A percentile compares a stretch with the other conserved stretches of the same genome.
Evolutionary conservation across 2,329 filamentous ascomycete species (phyloP).

Genomic region (Cladosporium sp.): DNA sequence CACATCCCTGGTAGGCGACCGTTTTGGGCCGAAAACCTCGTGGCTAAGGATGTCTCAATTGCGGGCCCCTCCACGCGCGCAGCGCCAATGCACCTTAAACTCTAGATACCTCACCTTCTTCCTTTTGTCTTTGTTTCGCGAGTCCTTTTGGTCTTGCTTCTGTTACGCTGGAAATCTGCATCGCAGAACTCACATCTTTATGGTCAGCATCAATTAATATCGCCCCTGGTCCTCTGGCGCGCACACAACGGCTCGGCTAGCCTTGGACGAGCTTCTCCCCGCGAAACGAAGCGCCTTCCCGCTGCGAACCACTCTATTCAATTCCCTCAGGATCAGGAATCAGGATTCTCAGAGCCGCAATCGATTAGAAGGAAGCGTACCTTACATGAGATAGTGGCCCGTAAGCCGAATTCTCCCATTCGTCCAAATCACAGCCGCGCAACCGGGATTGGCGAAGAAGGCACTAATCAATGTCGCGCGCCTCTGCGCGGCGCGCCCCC

Average conservation of each 20-base stretch:
- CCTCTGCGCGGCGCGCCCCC: conserved; percentile 3
- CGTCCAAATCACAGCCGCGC: not conserved
- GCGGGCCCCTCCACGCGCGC: not conserved
- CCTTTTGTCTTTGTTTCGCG: not conserved
- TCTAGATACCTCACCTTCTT: not conserved
- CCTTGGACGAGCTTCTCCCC: not conserved
- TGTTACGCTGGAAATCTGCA: too few relatives aligned
- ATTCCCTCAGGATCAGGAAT: conserved; percentile 1
- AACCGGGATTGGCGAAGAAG: not conserved
- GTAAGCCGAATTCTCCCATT: not conserved
- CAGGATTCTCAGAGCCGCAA: not conserved
- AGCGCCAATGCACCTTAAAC: not conserved
- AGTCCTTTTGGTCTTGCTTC: not conserved
- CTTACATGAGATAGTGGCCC: not conserved
- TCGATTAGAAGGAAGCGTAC: not conserved
- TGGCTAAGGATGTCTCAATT: conserved; percentile 11
- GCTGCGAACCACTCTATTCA: not conserved
- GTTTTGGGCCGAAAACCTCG: conserved; percentile 4
- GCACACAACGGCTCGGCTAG: conserved; percentile 4
- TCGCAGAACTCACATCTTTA: not conserved
- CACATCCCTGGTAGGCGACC: not conserved
- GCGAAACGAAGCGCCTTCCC: not conserved
- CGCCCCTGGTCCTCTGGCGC: not conserved
- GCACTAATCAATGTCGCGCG: conserved; percentile 7
- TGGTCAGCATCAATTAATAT: not conserved